These are phyloP conservation scores for Sugiyamaella mastotermitis DNA, from an alignment of 805 yeast species.

Conservation along the genomic window DNA sequence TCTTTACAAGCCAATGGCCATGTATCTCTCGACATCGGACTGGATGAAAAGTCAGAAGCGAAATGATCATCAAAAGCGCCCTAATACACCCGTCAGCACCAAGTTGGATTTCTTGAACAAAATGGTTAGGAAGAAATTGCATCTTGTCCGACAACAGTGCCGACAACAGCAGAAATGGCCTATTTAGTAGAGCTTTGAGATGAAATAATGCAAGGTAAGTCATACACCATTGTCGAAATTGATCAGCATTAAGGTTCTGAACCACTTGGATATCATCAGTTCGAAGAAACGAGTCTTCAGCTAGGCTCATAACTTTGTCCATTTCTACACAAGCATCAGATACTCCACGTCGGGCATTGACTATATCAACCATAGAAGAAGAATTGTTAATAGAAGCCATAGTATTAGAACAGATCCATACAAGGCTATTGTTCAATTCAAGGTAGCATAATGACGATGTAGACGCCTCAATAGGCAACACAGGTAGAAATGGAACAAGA, in stretches of 20 bases:
- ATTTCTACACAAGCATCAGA: background rate
- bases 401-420: background rate
- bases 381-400: constrained; percentile 2
- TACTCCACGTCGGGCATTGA: background rate
- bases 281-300: constrained; percentile 7
- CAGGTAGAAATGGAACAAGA: background rate
- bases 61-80: background rate
- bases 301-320: background rate
- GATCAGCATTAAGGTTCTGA: background rate
- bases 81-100: constrained; percentile 6
- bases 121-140: background rate
- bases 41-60: constrained; percentile 1
- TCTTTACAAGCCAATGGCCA: constrained; percentile 6
- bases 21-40: constrained; percentile 1
- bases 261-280: background rate
- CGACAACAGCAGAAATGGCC: constrained; percentile 7
- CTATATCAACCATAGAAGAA: constrained; percentile 1
- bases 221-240: constrained; percentile 6
- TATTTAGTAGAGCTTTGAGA: constrained; percentile 2
- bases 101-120: background rate
- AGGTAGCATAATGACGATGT: background rate
- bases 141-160: background rate
- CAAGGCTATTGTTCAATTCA: background rate
- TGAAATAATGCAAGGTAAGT: constrained; percentile 3
- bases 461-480: background rate